phyloP scores from a whole-genome alignment of 257 asterid species.

The Nicotiana tabacum region DNA sequence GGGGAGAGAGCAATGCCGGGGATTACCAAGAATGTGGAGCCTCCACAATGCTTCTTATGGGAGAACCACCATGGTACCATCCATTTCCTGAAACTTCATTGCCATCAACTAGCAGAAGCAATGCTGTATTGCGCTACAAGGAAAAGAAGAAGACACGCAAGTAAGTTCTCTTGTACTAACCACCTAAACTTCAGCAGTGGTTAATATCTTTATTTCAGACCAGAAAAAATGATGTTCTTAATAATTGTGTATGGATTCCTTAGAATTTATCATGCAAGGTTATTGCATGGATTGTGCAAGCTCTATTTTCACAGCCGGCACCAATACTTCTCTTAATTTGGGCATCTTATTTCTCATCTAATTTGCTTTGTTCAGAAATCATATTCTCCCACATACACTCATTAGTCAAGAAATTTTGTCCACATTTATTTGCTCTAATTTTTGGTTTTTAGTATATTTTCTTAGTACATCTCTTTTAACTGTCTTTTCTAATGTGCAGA shows the following conservation, averaged over 20 bases:
- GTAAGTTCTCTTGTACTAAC: conserved; percentile 33
- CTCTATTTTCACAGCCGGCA: background rate
- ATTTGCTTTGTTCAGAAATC: background rate
- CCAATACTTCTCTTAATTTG: background rate
- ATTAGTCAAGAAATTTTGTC: background rate
- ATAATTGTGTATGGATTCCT: background rate
- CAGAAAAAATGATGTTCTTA: background rate
- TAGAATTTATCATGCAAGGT: background rate
- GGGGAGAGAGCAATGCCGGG: conserved; percentile 25
- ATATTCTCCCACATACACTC: background rate
- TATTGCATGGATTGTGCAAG: background rate
- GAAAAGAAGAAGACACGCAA: conserved; percentile 67
- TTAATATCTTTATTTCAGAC: background rate
- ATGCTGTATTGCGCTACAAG: conserved; percentile 61
- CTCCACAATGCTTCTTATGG: conserved; percentile 27
- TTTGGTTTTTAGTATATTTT: background rate
- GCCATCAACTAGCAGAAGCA: conserved; percentile 38
- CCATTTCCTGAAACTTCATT: conserved; percentile 29
- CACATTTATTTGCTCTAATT: background rate
- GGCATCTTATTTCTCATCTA: background rate
- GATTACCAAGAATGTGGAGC: conserved; percentile 41
- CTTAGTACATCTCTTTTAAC: background rate
- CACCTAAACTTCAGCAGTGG: background rate
- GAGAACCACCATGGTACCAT: conserved; percentile 29
- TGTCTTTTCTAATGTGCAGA: conserved; percentile 21